phyloP scores from a whole-genome alignment of 805 yeast genomes.

The Schwanniomyces yamadae region DNA sequence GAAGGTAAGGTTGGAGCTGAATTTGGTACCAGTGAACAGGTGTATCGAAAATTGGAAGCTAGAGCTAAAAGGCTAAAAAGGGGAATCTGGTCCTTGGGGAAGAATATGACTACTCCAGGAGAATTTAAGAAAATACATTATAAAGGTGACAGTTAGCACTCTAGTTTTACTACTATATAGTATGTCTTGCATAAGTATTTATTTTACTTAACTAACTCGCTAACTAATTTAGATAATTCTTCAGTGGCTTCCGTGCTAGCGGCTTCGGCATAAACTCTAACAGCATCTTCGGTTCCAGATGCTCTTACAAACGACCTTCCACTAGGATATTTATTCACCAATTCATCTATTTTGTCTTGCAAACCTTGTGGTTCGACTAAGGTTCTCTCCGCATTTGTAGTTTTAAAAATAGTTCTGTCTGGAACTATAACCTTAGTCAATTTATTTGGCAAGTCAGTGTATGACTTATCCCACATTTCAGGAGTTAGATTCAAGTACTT shows the following conservation, averaged over 20 bases:
- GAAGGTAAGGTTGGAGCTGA: constrained; percentile 81
- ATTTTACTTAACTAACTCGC: constrained; percentile 22
- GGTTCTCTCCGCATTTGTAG: constrained; percentile 88
- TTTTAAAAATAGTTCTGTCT: constrained; percentile 74
- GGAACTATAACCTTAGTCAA: constrained; percentile 79
- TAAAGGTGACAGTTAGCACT: constrained; percentile 7
- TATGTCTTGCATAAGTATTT: not conserved
- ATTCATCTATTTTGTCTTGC: constrained; percentile 67
- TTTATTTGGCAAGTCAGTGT: constrained; percentile 83
- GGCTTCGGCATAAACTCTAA: constrained; percentile 93
- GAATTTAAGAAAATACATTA: constrained; percentile 59
- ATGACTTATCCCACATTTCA: constrained; percentile 69
- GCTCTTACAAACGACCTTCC: constrained; percentile 96
- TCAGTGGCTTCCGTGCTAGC: constrained; percentile 35
- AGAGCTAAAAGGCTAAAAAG: constrained; percentile 52
- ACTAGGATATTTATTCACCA: constrained; percentile 50
- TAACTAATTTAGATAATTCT: constrained; percentile 27
- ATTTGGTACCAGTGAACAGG: constrained; percentile 72
- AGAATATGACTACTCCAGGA: constrained; percentile 67
- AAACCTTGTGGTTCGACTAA: constrained; percentile 75
- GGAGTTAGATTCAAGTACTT: constrained; percentile 59
- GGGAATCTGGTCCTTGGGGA: constrained; percentile 70
- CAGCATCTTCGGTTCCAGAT: constrained; percentile 97
- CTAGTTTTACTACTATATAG: not conserved
- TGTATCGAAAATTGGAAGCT: constrained; percentile 59